Conservation (phyloP, 2,329 filamentous ascomycete species). For the Diaporthe capsici region DNA sequence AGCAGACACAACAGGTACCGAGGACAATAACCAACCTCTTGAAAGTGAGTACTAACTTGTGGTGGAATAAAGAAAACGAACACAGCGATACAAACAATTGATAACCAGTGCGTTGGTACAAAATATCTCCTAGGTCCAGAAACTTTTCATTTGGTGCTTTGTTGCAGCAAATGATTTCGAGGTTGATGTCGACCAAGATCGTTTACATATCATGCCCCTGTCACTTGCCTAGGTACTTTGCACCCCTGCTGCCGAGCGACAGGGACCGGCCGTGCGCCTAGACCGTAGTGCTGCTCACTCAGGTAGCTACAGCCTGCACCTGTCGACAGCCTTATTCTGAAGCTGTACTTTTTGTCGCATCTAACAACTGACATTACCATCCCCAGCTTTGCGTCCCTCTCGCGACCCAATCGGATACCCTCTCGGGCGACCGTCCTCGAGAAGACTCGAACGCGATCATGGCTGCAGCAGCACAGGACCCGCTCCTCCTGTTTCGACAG, state of each 20-base stretch:
- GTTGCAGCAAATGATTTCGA: background rate
- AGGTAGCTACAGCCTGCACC: slow-evolving; percentile 15
- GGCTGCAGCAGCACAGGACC: slow-evolving; percentile 76
- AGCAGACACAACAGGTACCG: background rate
- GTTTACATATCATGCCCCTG: background rate
- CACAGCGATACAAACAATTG: too few relatives aligned
- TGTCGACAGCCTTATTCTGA: background rate
- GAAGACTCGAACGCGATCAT: slow-evolving; percentile 53
- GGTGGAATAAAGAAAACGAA: too few relatives aligned
- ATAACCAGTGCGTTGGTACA: background rate
- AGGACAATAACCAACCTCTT: background rate
- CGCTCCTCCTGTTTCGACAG: slow-evolving; percentile 86
- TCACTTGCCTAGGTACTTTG: background rate
- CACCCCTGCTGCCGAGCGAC: background rate
- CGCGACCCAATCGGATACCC: background rate
- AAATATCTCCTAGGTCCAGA: background rate
- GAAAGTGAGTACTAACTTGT: background rate
- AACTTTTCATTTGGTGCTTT: background rate
- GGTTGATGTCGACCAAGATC: background rate
- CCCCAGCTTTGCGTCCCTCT: background rate
- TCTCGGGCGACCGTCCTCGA: slow-evolving; percentile 1
- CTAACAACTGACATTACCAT: background rate
- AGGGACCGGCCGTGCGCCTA: slow-evolving; percentile 1
- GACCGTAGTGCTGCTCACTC: background rate
- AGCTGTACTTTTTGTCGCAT: background rate